Conservation (phyloP, 192 early-diverging fungal species). For the Coemansia sp. region DNA sequence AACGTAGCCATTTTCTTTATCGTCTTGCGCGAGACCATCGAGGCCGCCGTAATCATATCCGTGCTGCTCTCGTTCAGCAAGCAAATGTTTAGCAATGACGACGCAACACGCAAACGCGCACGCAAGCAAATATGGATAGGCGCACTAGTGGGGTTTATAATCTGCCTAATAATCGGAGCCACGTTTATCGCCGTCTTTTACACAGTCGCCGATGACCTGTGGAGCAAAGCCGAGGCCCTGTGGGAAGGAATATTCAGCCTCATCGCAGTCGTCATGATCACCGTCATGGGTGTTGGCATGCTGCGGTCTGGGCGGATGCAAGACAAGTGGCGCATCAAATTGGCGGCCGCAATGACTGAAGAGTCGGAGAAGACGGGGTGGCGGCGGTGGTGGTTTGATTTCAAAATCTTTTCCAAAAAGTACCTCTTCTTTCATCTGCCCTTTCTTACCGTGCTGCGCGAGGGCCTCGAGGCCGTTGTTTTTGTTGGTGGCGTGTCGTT, state of each 20-base stretch:
- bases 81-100: constrained; percentile 59
- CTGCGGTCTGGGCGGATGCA: constrained; percentile 68
- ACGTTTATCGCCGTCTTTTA: constrained; percentile 81
- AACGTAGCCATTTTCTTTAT: constrained; percentile 72
- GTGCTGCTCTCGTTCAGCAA: constrained; percentile 76
- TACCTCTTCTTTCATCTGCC: constrained; percentile 81
- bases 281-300: constrained; percentile 80
- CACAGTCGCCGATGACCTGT: constrained; percentile 49
- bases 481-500: constrained; percentile 84
- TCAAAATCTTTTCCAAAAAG: constrained; percentile 50
- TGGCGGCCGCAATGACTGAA: constrained; percentile 52
- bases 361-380: constrained; percentile 29
- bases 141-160: constrained; percentile 59
- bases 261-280: constrained; percentile 75
- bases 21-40: constrained; percentile 76
- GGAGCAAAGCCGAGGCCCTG: constrained; percentile 65
- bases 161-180: constrained; percentile 69
- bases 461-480: constrained; percentile 87
- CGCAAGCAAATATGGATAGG: constrained; percentile 77
- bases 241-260: constrained; percentile 85
- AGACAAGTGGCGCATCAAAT: constrained; percentile 73
- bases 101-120: constrained; percentile 51
- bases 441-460: constrained; percentile 79
- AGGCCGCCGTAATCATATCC: constrained; percentile 85
- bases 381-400: constrained; percentile 20